Evolutionary conservation across 148 eudicot genomes (phyloP), one percentile per base, ranked within the genome.

Genomic region (Vaccinium vitisidaea): DNA sequence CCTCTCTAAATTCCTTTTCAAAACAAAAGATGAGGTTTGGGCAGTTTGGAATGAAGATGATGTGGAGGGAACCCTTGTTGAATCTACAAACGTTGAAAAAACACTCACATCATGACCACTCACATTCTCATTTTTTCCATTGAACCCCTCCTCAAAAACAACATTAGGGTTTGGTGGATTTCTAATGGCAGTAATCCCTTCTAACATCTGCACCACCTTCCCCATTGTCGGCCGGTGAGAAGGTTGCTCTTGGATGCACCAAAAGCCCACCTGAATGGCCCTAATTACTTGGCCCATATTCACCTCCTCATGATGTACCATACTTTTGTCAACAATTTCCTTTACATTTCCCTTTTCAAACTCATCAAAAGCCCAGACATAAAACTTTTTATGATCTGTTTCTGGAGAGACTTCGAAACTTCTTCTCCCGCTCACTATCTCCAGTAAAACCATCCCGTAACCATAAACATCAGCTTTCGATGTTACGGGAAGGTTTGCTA

Each of bases 191-290:
- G 86, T 52, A 36, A 95, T 86, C 19, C 98, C 98, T 88, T 95
- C 98, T 2, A 95, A 80, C 98, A 95, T 93, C 78, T 93, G 95
- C 77, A 95, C 98, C 30, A 95, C 98, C 85, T 88, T 93, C 25
- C 98, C 96, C 96, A 95, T 94, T 88, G 74, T 91, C 5, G 98
- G 98, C 89, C 98, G 90, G 12, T 87, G 92, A 79, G 92, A 91
- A 8, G 96, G 95, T 55, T 94, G 93, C 84, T 92, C 95, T 84
- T 93, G 96, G 30, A 95, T 95, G 83, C 98, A 95, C 98, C 98
- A 95, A 87, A 95, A 94, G 76, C 98, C 89, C 61, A 92, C 95
- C 83, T 85, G 67, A 70, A 95, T 83, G 12, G 90, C 94, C 75
- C 98, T 90, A 59, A 36, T 77, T 21, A 91, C 92, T 86, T 94